Base-by-base conservation (phyloP, 2,329 filamentous ascomycete species). In the Macrophomina phaseolina region DNA sequence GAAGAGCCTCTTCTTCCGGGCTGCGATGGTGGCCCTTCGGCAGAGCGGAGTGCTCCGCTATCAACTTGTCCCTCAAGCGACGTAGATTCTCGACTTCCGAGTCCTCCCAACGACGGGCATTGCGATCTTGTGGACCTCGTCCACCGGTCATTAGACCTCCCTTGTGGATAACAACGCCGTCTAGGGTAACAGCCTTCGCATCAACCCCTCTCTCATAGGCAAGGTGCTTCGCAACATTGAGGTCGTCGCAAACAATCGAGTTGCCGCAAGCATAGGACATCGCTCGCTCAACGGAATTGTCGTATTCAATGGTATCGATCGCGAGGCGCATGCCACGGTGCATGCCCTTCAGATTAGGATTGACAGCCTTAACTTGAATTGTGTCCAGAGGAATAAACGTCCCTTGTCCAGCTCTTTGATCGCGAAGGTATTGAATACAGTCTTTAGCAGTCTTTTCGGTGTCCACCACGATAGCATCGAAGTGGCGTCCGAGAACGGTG, bases 371-470 rank as follows among this genome's bases (percentile, higher is more conserved):
- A 75, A 97, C 94, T 75, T 98, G 96, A 77, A 99, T 97, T 63
- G 97, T 97, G 82, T 99, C 95, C 18, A 99, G 85, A 0, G 95
- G 95, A 69, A 98, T 94, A 78, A 99, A 98, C 1, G 93, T 97
- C 80, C 95, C 92, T 67, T 94, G 92, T 6, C 91, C 87, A 64
- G 91, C 90, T 66, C 92, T 89, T 76, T 97, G 92, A 70, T 97
- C 93, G 72, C 95, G 95, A 67, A 99, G 87, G 74, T 97, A 96
- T 71, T 95, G 89, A 66, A 99, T 95, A 77, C 95, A 99, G 72
- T 97, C 93, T 67, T 93, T 90, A 34, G 92, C 95, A 0, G 92
- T 95, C 81, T 95, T 97, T 79, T 98, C 93, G 1, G 93, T 94
- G 73, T 99, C 95, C 9, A 98, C 94, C 58, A 99, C 89, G 51